A percentile compares a stretch with the other conserved stretches of the same genome.
phyloP scores from a whole-genome alignment of 2,329 filamentous ascomycete genomes.

The Chrysoporthe puriensis region DNA sequence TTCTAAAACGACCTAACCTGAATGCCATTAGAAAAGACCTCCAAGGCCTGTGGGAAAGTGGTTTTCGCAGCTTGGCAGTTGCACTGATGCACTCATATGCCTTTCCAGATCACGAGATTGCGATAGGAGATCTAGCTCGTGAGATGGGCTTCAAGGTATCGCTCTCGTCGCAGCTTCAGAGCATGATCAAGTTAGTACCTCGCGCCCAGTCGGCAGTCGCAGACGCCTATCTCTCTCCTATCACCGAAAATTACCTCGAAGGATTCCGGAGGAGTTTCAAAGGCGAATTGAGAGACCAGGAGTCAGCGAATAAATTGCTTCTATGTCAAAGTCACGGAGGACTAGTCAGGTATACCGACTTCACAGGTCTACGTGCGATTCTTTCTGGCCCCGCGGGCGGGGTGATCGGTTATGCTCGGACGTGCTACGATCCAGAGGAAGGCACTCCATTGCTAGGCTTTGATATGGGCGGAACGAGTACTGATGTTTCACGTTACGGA shows the following conservation, averaged over 20 bases:
- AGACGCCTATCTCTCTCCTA: constrained; percentile 79
- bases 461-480: constrained; percentile 93
- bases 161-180: constrained; percentile 79
- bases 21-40: constrained; percentile 62
- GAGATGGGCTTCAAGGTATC: constrained; percentile 86
- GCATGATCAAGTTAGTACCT: constrained; percentile 84
- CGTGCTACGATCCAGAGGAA: constrained; percentile 82
- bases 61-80: constrained; percentile 82
- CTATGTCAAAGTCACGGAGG: constrained; percentile 73
- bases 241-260: constrained; percentile 73
- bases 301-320: neutral
- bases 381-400: constrained; percentile 88
- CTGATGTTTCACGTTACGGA: constrained; percentile 86
- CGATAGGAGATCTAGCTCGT: constrained; percentile 74
- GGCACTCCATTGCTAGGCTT: constrained; percentile 90
- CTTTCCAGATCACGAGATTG: constrained; percentile 81
- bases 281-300: constrained; percentile 92
- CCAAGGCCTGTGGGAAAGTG: constrained; percentile 68
- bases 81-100: constrained; percentile 93
- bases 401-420: constrained; percentile 92
- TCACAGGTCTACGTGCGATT: constrained; percentile 84
- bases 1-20: constrained; percentile 65
- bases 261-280: constrained; percentile 81
- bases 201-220: constrained; percentile 77
- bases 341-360: constrained; percentile 73